A percentile compares a stretch with the other conserved stretches of the same genome.
Conservation (phyloP, 257 asterid species). For the Agastache rugosa region DNA sequence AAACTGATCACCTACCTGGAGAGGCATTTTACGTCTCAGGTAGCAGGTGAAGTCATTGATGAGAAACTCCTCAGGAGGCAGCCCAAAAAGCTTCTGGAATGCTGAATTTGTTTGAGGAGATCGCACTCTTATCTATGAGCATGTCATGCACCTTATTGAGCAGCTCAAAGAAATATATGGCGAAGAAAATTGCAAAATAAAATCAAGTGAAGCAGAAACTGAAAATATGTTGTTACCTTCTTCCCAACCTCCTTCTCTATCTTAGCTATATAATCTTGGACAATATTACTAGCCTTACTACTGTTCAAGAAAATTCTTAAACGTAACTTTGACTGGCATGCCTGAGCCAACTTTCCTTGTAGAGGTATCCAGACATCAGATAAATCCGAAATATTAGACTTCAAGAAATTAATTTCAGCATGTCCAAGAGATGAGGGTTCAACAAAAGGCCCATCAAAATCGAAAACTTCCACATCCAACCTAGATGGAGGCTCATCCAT, state of each 20-base stretch:
- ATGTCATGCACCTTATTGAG: constrained; percentile 28
- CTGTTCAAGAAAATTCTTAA: constrained; percentile 87
- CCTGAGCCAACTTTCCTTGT: constrained; percentile 92
- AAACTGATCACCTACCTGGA: constrained; percentile 54
- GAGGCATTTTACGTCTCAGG: constrained; percentile 95
- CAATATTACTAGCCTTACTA: constrained; percentile 72
- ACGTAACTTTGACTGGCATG: constrained; percentile 93
- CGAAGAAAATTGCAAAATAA: constrained; percentile 14
- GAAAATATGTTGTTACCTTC: constrained; percentile 61
- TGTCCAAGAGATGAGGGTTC: constrained; percentile 93
- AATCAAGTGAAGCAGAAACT: constrained; percentile 19
- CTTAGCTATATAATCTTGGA: constrained; percentile 77
- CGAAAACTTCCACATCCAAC: constrained; percentile 84
- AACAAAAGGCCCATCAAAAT: constrained; percentile 93
- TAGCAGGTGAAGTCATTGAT: constrained; percentile 95
- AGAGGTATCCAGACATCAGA: constrained; percentile 95
- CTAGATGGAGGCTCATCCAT: constrained; percentile 98
- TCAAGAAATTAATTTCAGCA: constrained; percentile 81
- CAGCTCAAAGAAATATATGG: constrained; percentile 29
- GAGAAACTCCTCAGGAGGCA: constrained; percentile 97
- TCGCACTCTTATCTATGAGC: constrained; percentile 74
- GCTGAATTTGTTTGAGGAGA: constrained; percentile 98
- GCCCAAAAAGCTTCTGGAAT: constrained; percentile 88
- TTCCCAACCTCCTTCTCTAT: constrained; percentile 99
- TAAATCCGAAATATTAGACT: constrained; percentile 71